Conservation (phyloP, 192 early-diverging fungal species). For the Coemansia sp. region DNA sequence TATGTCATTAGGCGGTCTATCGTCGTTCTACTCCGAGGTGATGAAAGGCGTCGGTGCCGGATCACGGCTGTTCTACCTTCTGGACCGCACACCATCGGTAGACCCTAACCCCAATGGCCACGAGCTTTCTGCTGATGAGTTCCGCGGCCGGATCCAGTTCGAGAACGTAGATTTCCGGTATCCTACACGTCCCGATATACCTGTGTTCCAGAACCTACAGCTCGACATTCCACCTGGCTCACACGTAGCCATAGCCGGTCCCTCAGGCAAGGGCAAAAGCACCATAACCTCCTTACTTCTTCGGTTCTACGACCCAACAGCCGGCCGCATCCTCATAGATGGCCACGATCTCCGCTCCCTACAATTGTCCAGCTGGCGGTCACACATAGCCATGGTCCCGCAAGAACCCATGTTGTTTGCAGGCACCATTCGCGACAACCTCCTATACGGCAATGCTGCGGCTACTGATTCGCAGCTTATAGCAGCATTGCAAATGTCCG, state of each 20-base stretch:
- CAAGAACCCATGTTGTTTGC: constrained; percentile 78
- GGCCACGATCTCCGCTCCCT: constrained; percentile 59
- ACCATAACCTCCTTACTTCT: constrained; percentile 63
- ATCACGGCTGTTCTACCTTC: constrained; percentile 60
- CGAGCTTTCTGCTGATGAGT: constrained; percentile 6
- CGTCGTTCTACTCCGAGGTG: constrained; percentile 70
- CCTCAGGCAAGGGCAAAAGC: constrained; percentile 68
- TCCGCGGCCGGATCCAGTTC: constrained; percentile 58
- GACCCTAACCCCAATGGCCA: constrained; percentile 29
- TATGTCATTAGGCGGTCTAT: constrained; percentile 56
- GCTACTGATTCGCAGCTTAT: constrained; percentile 73
- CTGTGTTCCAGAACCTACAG: constrained; percentile 58
- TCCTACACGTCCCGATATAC: constrained; percentile 60
- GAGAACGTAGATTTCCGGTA: constrained; percentile 65
- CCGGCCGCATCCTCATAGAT: constrained; percentile 61
- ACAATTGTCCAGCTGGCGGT: constrained; percentile 60
- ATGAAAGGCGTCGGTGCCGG: constrained; percentile 70
- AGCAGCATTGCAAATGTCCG: constrained; percentile 46
- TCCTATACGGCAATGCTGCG: constrained; percentile 60
- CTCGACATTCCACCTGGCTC: constrained; percentile 60
- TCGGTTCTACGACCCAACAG: constrained; percentile 71
- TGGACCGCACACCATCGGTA: constrained; percentile 53
- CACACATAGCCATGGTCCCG: constrained; percentile 64
- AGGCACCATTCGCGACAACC: constrained; percentile 68
- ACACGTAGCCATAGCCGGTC: constrained; percentile 55